Percentiles rank a stretch among this genome's conserved stretches.
These are phyloP conservation scores for Asclepias syriaca DNA, from an alignment of 257 asterid species.

Conservation along the genomic window DNA sequence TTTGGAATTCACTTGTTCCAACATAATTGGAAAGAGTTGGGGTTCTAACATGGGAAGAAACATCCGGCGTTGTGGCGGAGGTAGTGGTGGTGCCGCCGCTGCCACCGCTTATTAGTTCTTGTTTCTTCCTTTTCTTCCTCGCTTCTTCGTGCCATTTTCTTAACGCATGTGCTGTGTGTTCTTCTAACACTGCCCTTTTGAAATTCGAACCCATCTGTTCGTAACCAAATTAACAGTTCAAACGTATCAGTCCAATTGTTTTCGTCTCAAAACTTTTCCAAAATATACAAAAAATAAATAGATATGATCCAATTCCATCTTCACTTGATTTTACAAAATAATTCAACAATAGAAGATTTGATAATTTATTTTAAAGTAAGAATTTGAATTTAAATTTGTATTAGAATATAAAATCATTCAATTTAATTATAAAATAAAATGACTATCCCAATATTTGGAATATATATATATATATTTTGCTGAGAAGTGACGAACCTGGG, in stretches of 20 bases:
- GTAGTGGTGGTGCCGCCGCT: constrained; percentile 14
- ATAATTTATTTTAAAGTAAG: too few species aligned
- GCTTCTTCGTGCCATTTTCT: constrained; percentile 57
- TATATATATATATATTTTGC: not conserved
- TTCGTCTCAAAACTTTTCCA: too few species aligned
- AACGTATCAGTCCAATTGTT: too few species aligned
- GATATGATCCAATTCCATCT: too few species aligned
- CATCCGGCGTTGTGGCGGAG: constrained; percentile 17
- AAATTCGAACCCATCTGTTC: constrained; percentile 63
- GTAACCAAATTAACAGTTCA: not conserved
- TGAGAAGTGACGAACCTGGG: constrained; percentile 42
- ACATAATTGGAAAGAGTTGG: constrained; percentile 13
- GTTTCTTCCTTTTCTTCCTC: constrained; percentile 38
- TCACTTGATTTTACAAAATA: too few species aligned
- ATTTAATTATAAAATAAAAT: too few species aligned
- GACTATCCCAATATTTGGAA: too few species aligned
- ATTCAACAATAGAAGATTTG: too few species aligned
- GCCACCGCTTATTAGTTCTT: not conserved
- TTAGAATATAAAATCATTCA: too few species aligned
- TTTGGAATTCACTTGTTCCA: not conserved
- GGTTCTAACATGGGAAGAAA: constrained; percentile 16
- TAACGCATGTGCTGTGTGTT: constrained; percentile 45
- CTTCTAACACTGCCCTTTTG: constrained; percentile 51
- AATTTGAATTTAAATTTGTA: too few species aligned
- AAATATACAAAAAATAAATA: too few species aligned